These are phyloP conservation scores for Tricladium varicosporioides DNA, from an alignment of 2,329 filamentous ascomycete species.

Conservation along the genomic window DNA sequence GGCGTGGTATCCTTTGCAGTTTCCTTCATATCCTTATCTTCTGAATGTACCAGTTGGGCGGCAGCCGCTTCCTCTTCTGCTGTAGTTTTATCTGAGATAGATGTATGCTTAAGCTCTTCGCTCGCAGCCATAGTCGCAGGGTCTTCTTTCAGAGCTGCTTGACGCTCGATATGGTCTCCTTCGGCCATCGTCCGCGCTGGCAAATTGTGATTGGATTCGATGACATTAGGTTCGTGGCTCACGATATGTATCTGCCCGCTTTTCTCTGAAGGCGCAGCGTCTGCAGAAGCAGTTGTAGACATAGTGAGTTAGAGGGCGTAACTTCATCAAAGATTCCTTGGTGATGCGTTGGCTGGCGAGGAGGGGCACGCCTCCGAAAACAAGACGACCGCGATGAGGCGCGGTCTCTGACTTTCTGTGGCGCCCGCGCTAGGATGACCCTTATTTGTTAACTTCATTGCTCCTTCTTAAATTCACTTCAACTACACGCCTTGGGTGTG, in stretches of 20 bases:
- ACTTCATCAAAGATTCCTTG: background rate
- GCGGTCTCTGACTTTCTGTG: background rate
- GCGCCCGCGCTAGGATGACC: background rate
- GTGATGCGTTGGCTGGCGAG: background rate
- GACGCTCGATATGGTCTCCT: constrained; percentile 12
- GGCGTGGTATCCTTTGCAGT: constrained; percentile 28
- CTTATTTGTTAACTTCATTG: background rate
- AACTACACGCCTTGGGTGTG: background rate
- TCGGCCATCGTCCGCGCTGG: constrained; percentile 25
- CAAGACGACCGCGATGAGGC: background rate
- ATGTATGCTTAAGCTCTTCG: constrained; percentile 63
- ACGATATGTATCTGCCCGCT: constrained; percentile 11
- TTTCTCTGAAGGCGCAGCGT: constrained; percentile 14
- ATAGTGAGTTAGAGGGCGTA: constrained; percentile 14
- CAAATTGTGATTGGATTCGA: constrained; percentile 28
- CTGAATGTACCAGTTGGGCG: constrained; percentile 27
- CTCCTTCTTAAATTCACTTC: background rate
- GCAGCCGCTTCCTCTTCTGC: constrained; percentile 28
- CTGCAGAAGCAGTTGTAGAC: constrained; percentile 22
- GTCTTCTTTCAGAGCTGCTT: constrained; percentile 45
- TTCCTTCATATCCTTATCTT: constrained; percentile 31
- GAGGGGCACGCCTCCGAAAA: background rate
- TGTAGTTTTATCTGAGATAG: constrained; percentile 52
- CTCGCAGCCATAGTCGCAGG: constrained; percentile 62
- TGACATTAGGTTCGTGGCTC: constrained; percentile 20